Evolutionary conservation across 495 filamentous ascomycete genomes (phyloP).

Genomic region (Penicillium antarcticum): DNA sequence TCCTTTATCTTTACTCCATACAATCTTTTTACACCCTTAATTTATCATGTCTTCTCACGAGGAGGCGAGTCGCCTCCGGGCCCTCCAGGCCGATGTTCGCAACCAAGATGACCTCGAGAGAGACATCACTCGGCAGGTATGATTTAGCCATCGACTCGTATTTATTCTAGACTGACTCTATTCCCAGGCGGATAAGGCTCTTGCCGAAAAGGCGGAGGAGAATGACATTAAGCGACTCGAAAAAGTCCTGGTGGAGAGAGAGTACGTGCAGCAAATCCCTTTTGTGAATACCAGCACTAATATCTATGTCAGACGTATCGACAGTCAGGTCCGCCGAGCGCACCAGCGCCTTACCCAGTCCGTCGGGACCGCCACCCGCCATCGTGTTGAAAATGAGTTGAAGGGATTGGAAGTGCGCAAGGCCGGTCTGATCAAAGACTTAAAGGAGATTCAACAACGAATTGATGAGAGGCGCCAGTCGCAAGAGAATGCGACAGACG

Average conservation of each 20-base stretch:
- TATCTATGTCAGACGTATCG: constrained; percentile 35
- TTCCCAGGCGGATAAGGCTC: constrained; percentile 66
- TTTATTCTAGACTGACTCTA: constrained; percentile 3
- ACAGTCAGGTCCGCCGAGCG: constrained; percentile 45
- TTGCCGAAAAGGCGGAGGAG: constrained; percentile 82
- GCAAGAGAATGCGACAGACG: constrained; percentile 38
- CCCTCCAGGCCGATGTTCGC: constrained; percentile 69
- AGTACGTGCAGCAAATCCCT: constrained; percentile 28
- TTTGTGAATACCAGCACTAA: constrained; percentile 5
- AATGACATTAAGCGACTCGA: constrained; percentile 82
- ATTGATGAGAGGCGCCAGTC: constrained; percentile 67
- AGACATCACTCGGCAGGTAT: constrained; percentile 59
- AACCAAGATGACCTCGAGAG: constrained; percentile 83
- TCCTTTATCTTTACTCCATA: constrained; percentile 2
- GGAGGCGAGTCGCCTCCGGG: constrained; percentile 61
- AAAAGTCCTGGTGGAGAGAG: constrained; percentile 62
- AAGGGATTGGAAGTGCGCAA: constrained; percentile 59
- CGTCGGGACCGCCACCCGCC: constrained; percentile 42
- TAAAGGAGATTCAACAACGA: constrained; percentile 72
- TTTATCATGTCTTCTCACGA: constrained; percentile 9
- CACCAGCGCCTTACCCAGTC: constrained; percentile 49
- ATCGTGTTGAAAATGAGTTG: constrained; percentile 59
- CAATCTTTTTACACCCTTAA: background rate
- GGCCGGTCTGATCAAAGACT: constrained; percentile 58
- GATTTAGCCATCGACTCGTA: background rate